Evolutionary conservation across 139 green algal species (phyloP).

Genomic region (Chlamydomonas eustigma): DNA sequence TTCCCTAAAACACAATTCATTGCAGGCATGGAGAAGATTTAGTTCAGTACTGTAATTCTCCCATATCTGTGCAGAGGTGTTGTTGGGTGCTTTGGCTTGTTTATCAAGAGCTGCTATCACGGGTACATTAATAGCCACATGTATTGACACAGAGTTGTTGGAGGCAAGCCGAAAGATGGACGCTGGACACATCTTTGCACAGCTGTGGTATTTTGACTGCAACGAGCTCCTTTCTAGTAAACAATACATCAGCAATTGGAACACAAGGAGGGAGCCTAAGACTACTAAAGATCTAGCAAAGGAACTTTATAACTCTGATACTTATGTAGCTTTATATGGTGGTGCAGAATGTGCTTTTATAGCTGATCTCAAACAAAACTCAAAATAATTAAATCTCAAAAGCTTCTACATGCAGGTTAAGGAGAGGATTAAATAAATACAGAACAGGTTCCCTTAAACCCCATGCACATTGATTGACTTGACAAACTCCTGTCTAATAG

Average conservation of each 20-base stretch:
- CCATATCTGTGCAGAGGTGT: neutral
- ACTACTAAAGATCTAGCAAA: conserved; percentile 25
- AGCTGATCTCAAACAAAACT: too few relatives aligned
- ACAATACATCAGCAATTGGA: neutral
- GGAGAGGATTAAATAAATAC: too few relatives aligned
- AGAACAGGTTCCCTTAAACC: too few relatives aligned
- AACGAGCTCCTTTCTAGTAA: neutral
- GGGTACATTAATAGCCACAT: conserved; percentile 30
- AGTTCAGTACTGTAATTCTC: too few relatives aligned
- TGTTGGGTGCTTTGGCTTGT: conserved; percentile 1
- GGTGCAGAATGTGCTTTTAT: conserved; percentile 32
- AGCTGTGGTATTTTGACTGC: conserved; percentile 25
- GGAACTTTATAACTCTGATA: conserved; percentile 23
- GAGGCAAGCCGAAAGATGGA: conserved; percentile 15
- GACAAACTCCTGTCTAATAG: conserved; percentile 19
- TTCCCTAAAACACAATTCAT: too few relatives aligned
- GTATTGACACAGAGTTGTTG: conserved; percentile 33
- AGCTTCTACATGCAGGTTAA: too few relatives aligned
- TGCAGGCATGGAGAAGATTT: too few relatives aligned
- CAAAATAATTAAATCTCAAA: too few relatives aligned
- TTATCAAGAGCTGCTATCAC: conserved; percentile 13
- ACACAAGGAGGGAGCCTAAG: neutral
- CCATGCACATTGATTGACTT: neutral
- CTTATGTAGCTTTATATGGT: conserved; percentile 44
- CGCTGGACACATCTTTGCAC: conserved; percentile 29